phyloP scores from a whole-genome alignment of 129 eudicot genomes.

The Erigeron canadensis region DNA sequence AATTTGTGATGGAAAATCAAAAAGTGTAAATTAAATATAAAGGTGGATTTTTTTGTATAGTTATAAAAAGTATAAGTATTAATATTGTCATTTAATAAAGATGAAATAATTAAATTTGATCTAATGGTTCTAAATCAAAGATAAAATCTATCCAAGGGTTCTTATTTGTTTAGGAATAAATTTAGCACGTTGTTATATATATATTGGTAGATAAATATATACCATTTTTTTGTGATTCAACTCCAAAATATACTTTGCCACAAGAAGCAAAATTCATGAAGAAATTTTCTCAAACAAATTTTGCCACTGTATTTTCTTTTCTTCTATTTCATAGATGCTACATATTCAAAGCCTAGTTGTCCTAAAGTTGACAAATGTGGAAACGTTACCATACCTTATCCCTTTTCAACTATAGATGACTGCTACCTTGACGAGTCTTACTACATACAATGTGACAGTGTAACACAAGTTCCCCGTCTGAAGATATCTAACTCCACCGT shows the following conservation, averaged over 20 bases:
- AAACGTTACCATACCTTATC: slow-evolving; percentile 28
- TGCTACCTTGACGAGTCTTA: slow-evolving; percentile 27
- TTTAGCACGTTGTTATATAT: too few relatives aligned
- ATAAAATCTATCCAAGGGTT: too few relatives aligned
- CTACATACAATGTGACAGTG: slow-evolving; percentile 22
- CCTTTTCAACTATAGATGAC: slow-evolving; percentile 24
- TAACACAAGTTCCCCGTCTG: slow-evolving; percentile 18
- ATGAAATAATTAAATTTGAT: too few relatives aligned
- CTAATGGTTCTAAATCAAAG: too few relatives aligned
- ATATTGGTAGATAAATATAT: too few relatives aligned
- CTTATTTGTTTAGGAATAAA: too few relatives aligned
- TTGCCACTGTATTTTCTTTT: neutral
- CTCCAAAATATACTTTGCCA: neutral
- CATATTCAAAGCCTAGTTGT: neutral
- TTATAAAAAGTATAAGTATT: too few relatives aligned
- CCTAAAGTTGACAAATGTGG: slow-evolving; percentile 22
- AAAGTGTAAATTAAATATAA: too few relatives aligned
- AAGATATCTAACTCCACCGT: neutral
- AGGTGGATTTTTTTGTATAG: too few relatives aligned
- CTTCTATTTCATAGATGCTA: neutral
- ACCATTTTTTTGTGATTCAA: neutral
- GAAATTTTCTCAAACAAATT: neutral
- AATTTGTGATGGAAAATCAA: too few relatives aligned
- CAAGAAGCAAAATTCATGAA: slow-evolving; percentile 16
- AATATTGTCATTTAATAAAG: too few relatives aligned